Evolutionary conservation across 73 alveolate genomes (phyloP).

Genomic region (Paramecium pentaurelia): DNA sequence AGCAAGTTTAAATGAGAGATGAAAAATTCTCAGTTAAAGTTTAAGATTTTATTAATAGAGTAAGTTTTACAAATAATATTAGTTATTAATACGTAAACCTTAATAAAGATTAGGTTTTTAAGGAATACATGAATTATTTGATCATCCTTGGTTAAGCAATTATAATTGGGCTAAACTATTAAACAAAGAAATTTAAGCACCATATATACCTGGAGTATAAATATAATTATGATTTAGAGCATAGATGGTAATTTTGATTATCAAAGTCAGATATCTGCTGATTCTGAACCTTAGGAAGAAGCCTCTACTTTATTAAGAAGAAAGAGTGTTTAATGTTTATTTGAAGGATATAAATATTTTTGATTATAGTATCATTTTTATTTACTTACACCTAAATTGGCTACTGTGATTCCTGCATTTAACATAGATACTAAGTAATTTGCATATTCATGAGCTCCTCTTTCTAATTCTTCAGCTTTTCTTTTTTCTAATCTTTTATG

Average conservation of each 20-base stretch:
- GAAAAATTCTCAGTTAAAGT: slow-evolving; percentile 80
- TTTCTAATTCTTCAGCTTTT: slow-evolving; percentile 67
- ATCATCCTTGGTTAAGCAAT: slow-evolving; percentile 82
- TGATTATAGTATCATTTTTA: slow-evolving; percentile 50
- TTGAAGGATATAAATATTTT: slow-evolving; percentile 35
- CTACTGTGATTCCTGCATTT: slow-evolving; percentile 58
- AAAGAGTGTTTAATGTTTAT: slow-evolving; percentile 40
- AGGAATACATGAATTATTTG: slow-evolving; percentile 80
- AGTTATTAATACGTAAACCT: slow-evolving; percentile 71
- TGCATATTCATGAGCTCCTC: slow-evolving; percentile 78
- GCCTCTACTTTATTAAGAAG: neutral
- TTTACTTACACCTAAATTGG: slow-evolving; percentile 59
- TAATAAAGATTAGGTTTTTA: slow-evolving; percentile 81
- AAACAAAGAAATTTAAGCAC: slow-evolving; percentile 23
- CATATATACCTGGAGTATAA: slow-evolving; percentile 39
- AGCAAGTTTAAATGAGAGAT: slow-evolving; percentile 77
- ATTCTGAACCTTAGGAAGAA: slow-evolving; percentile 21
- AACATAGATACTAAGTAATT: slow-evolving; percentile 63
- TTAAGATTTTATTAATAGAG: slow-evolving; percentile 89
- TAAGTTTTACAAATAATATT: slow-evolving; percentile 36
- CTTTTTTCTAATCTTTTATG: slow-evolving; percentile 63
- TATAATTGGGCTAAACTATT: slow-evolving; percentile 74
- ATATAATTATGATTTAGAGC: neutral
- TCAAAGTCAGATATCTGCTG: slow-evolving; percentile 10
- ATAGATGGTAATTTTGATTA: slow-evolving; percentile 49